These are phyloP conservation scores for Giardia duodenalis DNA, from an alignment of 208 protist genomes.

Conservation along the genomic window DNA sequence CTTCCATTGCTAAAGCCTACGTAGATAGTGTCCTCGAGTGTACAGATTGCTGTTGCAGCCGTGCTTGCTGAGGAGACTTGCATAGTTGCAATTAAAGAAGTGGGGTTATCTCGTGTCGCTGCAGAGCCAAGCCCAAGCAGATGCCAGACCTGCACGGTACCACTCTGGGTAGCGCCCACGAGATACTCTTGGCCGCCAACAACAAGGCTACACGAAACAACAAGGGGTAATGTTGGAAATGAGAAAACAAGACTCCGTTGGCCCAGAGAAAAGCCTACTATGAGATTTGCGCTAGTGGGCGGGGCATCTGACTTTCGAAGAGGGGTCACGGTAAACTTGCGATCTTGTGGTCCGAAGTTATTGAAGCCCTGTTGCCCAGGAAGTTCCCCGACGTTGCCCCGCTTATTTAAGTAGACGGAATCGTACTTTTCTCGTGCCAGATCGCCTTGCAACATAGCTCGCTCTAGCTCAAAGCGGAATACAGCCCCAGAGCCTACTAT, in stretches of 20 bases:
- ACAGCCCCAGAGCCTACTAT: background rate
- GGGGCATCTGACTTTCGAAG: too few species aligned
- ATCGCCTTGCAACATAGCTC: background rate
- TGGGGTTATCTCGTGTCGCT: too few species aligned
- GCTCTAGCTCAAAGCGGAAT: background rate
- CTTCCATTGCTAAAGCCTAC: background rate
- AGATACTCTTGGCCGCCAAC: background rate
- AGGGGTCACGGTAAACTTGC: background rate
- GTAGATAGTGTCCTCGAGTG: background rate
- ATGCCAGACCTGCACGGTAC: background rate
- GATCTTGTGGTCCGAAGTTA: background rate
- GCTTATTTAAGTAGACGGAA: background rate
- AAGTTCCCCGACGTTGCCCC: background rate
- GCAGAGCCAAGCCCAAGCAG: background rate
- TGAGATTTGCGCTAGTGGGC: background rate
- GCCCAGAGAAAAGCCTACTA: background rate
- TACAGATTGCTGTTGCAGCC: background rate
- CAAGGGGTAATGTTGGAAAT: background rate
- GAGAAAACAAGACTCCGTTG: background rate
- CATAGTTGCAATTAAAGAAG: background rate
- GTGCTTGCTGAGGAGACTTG: background rate
- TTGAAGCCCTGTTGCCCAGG: background rate
- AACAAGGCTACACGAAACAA: background rate
- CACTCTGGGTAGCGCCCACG: background rate
- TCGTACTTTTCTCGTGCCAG: background rate